phyloP scores from a whole-genome alignment of 768 basidiomycete genomes.

The Amanita molliuscula region DNA sequence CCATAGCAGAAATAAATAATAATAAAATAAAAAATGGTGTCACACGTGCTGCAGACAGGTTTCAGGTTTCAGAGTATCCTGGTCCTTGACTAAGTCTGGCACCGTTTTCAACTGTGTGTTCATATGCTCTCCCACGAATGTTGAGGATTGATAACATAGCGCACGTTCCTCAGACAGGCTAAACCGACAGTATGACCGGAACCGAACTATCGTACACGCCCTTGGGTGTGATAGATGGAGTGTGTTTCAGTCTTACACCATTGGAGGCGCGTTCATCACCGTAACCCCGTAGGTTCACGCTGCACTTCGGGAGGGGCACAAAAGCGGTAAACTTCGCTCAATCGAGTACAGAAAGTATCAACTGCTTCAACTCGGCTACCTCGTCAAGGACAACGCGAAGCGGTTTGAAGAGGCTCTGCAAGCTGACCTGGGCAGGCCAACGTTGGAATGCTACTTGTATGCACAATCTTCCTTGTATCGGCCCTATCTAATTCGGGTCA shows the following conservation, averaged over 20 bases:
- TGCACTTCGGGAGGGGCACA: slow-evolving; percentile 47
- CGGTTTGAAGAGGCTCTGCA: slow-evolving; percentile 49
- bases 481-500: slow-evolving; percentile 14
- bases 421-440: slow-evolving; percentile 54
- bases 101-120: no score
- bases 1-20: no score
- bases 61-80: no score
- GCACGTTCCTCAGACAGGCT: no score
- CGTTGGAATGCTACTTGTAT: slow-evolving; percentile 45
- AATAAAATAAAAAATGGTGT: no score
- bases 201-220: slow-evolving; percentile 10
- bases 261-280: not conserved
- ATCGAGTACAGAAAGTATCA: slow-evolving; percentile 66
- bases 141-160: no score
- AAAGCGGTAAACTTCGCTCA: slow-evolving; percentile 52
- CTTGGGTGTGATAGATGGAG: slow-evolving; percentile 43
- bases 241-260: slow-evolving; percentile 12
- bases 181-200: no score
- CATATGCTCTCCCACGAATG: no score
- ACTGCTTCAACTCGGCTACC: slow-evolving; percentile 62
- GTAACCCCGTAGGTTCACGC: slow-evolving; percentile 38
- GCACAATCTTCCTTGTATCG: slow-evolving; percentile 2
- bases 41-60: no score
- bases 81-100: no score
- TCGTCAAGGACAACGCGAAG: slow-evolving; percentile 62